Conservation (phyloP, 768 basidiomycete species). For the Lentinula sp. region DNA sequence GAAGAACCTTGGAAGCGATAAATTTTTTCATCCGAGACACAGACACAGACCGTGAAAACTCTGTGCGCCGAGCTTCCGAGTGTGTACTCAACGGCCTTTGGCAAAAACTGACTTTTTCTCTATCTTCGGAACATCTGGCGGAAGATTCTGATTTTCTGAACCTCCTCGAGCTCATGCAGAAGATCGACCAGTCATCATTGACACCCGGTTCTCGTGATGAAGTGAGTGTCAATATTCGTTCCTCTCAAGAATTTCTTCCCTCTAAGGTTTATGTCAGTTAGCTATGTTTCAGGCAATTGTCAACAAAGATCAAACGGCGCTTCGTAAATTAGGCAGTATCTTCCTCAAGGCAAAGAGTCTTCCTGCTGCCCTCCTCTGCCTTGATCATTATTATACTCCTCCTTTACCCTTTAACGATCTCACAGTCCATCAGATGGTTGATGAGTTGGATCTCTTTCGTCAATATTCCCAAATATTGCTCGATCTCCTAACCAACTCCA, state of each 20-base stretch:
- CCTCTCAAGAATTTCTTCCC: neutral
- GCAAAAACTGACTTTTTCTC: conserved; percentile 37
- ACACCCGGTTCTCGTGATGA: neutral
- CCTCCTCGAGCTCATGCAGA: conserved; percentile 20
- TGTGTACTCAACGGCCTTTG: conserved; percentile 41
- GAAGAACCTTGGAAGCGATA: conserved; percentile 41
- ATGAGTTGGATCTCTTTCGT: conserved; percentile 25
- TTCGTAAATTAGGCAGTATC: conserved; percentile 22
- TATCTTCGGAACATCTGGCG: conserved; percentile 8
- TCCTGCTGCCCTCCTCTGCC: conserved; percentile 33
- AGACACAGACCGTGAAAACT: conserved; percentile 12
- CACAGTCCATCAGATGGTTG: conserved; percentile 18
- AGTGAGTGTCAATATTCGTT: neutral
- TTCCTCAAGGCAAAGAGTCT: conserved; percentile 23
- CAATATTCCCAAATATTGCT: conserved; percentile 27
- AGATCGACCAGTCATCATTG: conserved; percentile 9
- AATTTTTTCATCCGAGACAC: conserved; percentile 32
- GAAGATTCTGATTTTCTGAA: conserved; percentile 9
- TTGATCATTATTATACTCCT: conserved; percentile 33
- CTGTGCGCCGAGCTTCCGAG: conserved; percentile 25
- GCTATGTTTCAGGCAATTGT: conserved; percentile 22
- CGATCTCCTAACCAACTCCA: conserved; percentile 17
- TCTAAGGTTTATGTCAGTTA: conserved; percentile 8
- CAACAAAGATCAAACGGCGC: conserved; percentile 13
- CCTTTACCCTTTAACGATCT: conserved; percentile 18